These are phyloP conservation scores for Starmerella bombicola DNA, from an alignment of 805 yeast species.

Conservation along the genomic window DNA sequence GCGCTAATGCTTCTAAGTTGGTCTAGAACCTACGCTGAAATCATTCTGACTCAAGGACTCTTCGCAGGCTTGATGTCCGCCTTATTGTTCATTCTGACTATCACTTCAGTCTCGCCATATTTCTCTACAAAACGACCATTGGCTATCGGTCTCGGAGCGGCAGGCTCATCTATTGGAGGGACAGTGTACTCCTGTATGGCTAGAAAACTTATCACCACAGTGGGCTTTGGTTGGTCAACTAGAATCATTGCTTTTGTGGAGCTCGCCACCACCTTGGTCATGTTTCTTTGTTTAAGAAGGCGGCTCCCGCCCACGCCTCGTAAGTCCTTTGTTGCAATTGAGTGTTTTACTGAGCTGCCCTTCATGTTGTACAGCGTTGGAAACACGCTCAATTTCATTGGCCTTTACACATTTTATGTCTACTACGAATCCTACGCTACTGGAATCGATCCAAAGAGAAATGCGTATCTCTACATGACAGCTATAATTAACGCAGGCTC, in stretches of 20 bases:
- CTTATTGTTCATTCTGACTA: slow-evolving; percentile 34
- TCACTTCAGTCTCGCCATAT: slow-evolving; percentile 37
- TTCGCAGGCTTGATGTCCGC: slow-evolving; percentile 37
- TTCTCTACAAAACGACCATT: slow-evolving; percentile 35
- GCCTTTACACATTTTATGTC: slow-evolving; percentile 28
- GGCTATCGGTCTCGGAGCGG: slow-evolving; percentile 37
- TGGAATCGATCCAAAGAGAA: slow-evolving; percentile 17
- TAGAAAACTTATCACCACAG: slow-evolving; percentile 30
- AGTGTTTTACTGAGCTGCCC: slow-evolving; percentile 24
- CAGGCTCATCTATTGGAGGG: slow-evolving; percentile 44
- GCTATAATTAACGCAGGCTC: slow-evolving; percentile 32
- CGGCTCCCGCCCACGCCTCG: slow-evolving; percentile 26
- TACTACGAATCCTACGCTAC: slow-evolving; percentile 28
- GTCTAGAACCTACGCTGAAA: slow-evolving; percentile 37
- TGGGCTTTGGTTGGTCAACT: slow-evolving; percentile 46
- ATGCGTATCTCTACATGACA: slow-evolving; percentile 25
- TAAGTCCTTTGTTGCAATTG: slow-evolving; percentile 22
- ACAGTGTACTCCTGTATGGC: slow-evolving; percentile 38
- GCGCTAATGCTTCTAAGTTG: slow-evolving; percentile 27
- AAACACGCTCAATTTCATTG: slow-evolving; percentile 25
- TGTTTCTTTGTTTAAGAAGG: slow-evolving; percentile 23
- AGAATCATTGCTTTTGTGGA: slow-evolving; percentile 39
- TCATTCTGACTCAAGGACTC: slow-evolving; percentile 41
- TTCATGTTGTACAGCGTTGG: slow-evolving; percentile 23
- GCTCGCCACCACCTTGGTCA: slow-evolving; percentile 23